A percentile compares a stretch with the other conserved stretches of the same genome.
Evolutionary conservation across 1,139 yeast genomes (phyloP).

Genomic region (Yamadazyma songkhlaensis): DNA sequence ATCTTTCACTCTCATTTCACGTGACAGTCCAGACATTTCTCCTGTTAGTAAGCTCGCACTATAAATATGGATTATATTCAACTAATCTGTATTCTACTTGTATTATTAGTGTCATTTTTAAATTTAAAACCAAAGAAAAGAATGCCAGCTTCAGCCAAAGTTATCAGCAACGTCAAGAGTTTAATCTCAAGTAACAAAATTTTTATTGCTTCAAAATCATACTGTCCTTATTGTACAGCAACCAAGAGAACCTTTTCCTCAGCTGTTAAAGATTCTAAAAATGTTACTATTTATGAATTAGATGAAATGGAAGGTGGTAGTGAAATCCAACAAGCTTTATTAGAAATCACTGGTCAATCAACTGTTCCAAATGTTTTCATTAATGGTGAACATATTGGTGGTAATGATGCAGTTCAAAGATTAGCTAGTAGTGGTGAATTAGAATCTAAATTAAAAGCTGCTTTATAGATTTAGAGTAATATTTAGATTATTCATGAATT

Average conservation of each 20-base stretch:
- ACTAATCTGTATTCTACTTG: neutral
- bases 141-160: constrained; percentile 6
- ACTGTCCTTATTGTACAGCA: constrained; percentile 72
- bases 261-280: constrained; percentile 53
- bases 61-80: constrained; percentile 3
- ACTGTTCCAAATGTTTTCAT: constrained; percentile 94
- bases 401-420: constrained; percentile 81
- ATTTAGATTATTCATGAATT: neutral
- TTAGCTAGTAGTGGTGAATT: constrained; percentile 40
- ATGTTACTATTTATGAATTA: constrained; percentile 65
- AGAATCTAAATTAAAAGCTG: constrained; percentile 38
- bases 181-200: constrained; percentile 66
- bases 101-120: neutral
- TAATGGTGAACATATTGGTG: constrained; percentile 90
- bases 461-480: constrained; percentile 19
- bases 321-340: constrained; percentile 73
- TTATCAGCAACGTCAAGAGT: constrained; percentile 47
- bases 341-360: constrained; percentile 78
- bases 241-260: constrained; percentile 57
- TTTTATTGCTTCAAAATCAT: constrained; percentile 78
- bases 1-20: too few species aligned
- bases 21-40: too few species aligned
- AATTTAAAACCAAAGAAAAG: constrained; percentile 2
- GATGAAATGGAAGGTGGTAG: constrained; percentile 45
- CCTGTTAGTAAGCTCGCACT: constrained; percentile 1